These are phyloP conservation scores for Thermochaetoides thermophila DNA, from an alignment of 495 filamentous ascomycete species.

Conservation along the genomic window DNA sequence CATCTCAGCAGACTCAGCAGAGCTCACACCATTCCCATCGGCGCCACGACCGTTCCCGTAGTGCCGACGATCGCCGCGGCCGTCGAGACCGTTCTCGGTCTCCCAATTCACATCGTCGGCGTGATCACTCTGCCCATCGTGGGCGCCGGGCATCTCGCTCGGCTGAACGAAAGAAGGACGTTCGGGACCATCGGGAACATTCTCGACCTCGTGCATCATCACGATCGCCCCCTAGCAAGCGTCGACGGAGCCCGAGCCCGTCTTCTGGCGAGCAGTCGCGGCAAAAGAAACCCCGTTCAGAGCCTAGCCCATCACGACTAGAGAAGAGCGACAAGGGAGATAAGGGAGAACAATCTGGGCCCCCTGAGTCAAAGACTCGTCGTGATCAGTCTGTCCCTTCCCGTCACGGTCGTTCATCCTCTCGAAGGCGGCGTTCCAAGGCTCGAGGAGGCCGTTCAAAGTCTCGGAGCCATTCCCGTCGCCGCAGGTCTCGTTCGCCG, in stretches of 20 bases:
- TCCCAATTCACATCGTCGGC: constrained; percentile 14
- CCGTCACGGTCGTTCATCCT: constrained; percentile 21
- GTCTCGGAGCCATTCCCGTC: constrained; percentile 15
- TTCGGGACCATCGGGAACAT: constrained; percentile 5
- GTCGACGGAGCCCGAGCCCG: constrained; percentile 24
- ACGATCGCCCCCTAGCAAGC: constrained; percentile 24
- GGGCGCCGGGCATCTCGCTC: constrained; percentile 19
- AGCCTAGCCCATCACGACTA: constrained; percentile 15
- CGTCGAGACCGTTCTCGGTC: constrained; percentile 12
- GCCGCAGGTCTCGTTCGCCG: constrained; percentile 14
- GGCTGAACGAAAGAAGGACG: constrained; percentile 16
- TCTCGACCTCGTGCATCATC: constrained; percentile 13
- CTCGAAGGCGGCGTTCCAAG: too few species aligned
- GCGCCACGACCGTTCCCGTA: constrained; percentile 17
- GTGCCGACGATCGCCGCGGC: constrained; percentile 16
- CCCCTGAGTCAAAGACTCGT: constrained; percentile 10
- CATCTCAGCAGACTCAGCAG: constrained; percentile 8
- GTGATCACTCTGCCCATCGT: constrained; percentile 18
- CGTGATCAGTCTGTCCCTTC: constrained; percentile 13
- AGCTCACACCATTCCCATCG: constrained; percentile 8
- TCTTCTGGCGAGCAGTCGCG: constrained; percentile 14
- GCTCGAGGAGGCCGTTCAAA: constrained; percentile 19
- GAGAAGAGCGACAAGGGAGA: constrained; percentile 15
- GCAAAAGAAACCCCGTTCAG: constrained; percentile 23
- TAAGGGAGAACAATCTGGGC: constrained; percentile 10